Conservation (phyloP, 2,329 filamentous ascomycete genomes). For the Fusarium scirpi region DNA sequence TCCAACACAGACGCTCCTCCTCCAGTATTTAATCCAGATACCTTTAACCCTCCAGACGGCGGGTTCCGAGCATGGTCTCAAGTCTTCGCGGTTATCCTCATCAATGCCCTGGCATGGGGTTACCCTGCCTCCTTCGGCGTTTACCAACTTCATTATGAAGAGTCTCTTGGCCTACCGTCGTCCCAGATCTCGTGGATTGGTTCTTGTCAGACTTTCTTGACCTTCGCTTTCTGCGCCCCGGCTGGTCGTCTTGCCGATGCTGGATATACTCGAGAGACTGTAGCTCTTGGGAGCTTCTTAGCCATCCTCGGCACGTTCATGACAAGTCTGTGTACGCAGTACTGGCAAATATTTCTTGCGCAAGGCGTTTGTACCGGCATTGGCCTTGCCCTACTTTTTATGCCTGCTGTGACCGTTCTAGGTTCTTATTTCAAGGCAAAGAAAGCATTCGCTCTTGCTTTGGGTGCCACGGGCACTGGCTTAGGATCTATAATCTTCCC, state of each 20-base stretch:
- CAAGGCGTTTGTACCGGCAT: slow-evolving; percentile 66
- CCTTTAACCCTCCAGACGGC: slow-evolving; percentile 56
- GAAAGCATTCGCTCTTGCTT: slow-evolving; percentile 68
- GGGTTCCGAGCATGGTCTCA: slow-evolving; percentile 63
- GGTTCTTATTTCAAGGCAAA: slow-evolving; percentile 71
- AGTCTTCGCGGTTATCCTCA: slow-evolving; percentile 60
- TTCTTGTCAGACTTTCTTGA: slow-evolving; percentile 63
- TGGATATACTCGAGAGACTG: slow-evolving; percentile 59
- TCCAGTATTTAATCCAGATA: slow-evolving; percentile 32
- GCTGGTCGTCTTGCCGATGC: slow-evolving; percentile 64
- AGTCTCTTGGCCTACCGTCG: slow-evolving; percentile 51
- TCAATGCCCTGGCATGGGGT: slow-evolving; percentile 65
- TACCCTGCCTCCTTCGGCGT: slow-evolving; percentile 63
- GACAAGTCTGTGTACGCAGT: slow-evolving; percentile 58
- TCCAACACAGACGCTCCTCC: slow-evolving; percentile 46
- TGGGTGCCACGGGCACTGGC: slow-evolving; percentile 70
- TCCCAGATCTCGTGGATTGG: slow-evolving; percentile 60
- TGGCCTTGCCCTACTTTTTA: slow-evolving; percentile 68
- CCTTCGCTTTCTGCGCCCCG: slow-evolving; percentile 61
- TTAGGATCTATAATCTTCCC: slow-evolving; percentile 69
- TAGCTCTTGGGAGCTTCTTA: slow-evolving; percentile 56
- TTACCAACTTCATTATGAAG: slow-evolving; percentile 65
- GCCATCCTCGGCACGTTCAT: slow-evolving; percentile 62
- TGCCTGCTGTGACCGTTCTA: slow-evolving; percentile 69
- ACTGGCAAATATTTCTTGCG: slow-evolving; percentile 66